Base-by-base conservation (phyloP, 441 rosid species). In the Bocquillonia castaneifolia region DNA sequence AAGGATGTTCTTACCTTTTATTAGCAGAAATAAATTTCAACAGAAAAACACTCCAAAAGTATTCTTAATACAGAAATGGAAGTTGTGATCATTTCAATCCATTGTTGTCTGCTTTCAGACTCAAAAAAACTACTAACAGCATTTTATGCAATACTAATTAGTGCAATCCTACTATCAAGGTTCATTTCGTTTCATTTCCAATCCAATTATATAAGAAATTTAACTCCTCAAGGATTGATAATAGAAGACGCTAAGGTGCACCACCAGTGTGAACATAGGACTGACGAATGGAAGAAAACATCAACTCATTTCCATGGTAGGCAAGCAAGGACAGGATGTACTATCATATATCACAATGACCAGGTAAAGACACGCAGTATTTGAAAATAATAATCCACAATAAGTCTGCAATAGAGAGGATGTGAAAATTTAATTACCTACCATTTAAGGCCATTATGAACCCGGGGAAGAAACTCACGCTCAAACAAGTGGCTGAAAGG, bases 401-500 rank as follows among this genome's bases (percentile, higher is more conserved):
- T 34, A 29, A 64, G 26, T 22, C 44, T 50, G n/a, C n/a, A n/a
- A n/a, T n/a, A 63, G 6, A 20, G 23, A 52, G 37, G 47, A 61
- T 51, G 36, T 36, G 31, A 53, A 29, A 68, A 65, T 75, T n/a
- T n/a, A n/a, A n/a, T n/a, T n/a, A n/a, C n/a, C n/a, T 68, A 85
- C 94, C 94, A 88, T 48, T 74, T 63, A 47, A 56, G 56, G 72
- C 76, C 83, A 53, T 61, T 66, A 26, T 71, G 65, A 74, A 83
- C 79, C 54, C 32, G 77, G 5, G 86, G 91, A 64, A 88, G 85
- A 76, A 86, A 85, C 56, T 52, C 86, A 9, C 76, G 76, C 81
- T 88, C 95, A 77, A 88, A 88, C 76, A 78, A 37, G 85, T 86
- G 88, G 73, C 92, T 86, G 78, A 86, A 88, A 48, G 95, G 92